These are phyloP conservation scores for Botrytis cinerea DNA, from an alignment of 2,329 filamentous ascomycete genomes.

Conservation along the genomic window DNA sequence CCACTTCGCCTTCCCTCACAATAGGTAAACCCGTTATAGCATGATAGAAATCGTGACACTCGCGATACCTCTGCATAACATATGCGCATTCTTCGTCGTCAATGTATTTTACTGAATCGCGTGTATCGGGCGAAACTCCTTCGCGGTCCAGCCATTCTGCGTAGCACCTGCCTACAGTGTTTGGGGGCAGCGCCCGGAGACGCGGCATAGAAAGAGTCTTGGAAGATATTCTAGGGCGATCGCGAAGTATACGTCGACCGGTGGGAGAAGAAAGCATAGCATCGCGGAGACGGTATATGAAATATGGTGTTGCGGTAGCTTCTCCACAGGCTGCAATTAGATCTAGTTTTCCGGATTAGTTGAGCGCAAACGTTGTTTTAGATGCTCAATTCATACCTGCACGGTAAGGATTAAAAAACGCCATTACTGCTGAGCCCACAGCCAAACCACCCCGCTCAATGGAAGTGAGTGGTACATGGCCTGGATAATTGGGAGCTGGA, in stretches of 20 bases:
- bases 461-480: constrained; percentile 84
- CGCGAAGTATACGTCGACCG: constrained; percentile 86
- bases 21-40: constrained; percentile 88
- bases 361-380: background rate
- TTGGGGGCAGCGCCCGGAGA: constrained; percentile 70
- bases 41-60: constrained; percentile 98
- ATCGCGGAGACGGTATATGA: constrained; percentile 86
- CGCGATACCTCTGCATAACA: constrained; percentile 96
- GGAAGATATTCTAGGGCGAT: constrained; percentile 85
- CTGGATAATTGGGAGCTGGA: constrained; percentile 53
- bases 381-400: constrained; percentile 57
- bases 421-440: constrained; percentile 62
- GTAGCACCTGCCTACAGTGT: constrained; percentile 80
- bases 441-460: constrained; percentile 75
- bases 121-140: constrained; percentile 88
- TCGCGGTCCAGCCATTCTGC: constrained; percentile 91
- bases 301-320: constrained; percentile 90
- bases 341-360: constrained; percentile 54
- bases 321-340: constrained; percentile 94
- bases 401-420: constrained; percentile 74
- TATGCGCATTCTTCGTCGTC: constrained; percentile 96
- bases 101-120: constrained; percentile 80
- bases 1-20: constrained; percentile 92
- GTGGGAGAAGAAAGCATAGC: constrained; percentile 85
- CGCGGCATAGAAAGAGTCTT: constrained; percentile 61